A percentile compares a stretch with the other conserved stretches of the same genome.
phyloP scores from a whole-genome alignment of 2,329 filamentous ascomycete species.

The Fusarium pseudocircinatum region DNA sequence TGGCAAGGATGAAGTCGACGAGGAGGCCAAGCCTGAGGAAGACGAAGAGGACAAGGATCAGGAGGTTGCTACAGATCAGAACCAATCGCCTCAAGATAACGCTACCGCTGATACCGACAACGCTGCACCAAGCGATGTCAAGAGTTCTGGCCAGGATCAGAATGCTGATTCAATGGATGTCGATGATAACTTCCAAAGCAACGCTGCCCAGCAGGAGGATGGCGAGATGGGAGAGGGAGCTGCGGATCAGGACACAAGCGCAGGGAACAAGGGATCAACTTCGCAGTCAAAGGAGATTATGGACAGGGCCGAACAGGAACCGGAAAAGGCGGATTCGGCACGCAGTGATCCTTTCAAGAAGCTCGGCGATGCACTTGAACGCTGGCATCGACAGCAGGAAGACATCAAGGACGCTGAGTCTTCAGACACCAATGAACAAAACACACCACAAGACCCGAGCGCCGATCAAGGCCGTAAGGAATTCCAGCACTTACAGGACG shows the following conservation, averaged over 20 bases:
- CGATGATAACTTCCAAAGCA: slow-evolving; percentile 67
- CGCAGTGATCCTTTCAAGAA: slow-evolving; percentile 85
- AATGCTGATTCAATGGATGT: slow-evolving; percentile 71
- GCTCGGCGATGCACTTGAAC: slow-evolving; percentile 89
- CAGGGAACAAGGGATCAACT: slow-evolving; percentile 69
- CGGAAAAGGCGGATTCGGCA: slow-evolving; percentile 54
- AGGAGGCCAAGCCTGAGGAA: slow-evolving; percentile 55
- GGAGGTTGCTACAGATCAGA: slow-evolving; percentile 57
- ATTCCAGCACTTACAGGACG: slow-evolving; percentile 91
- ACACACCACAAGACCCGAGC: slow-evolving; percentile 61
- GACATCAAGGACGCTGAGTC: slow-evolving; percentile 74
- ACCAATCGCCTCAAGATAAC: slow-evolving; percentile 56
- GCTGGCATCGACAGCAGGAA: slow-evolving; percentile 88
- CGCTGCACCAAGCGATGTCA: slow-evolving; percentile 69
- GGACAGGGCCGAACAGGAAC: slow-evolving; percentile 56
- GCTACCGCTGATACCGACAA: slow-evolving; percentile 67
- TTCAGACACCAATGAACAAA: slow-evolving; percentile 49
- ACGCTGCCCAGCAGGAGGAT: slow-evolving; percentile 71
- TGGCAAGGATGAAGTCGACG: slow-evolving; percentile 58
- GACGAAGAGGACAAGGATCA: slow-evolving; percentile 65
- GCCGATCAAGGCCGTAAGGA: slow-evolving; percentile 75
- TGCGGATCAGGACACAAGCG: slow-evolving; percentile 69
- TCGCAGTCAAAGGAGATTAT: slow-evolving; percentile 59
- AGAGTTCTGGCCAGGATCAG: slow-evolving; percentile 72
- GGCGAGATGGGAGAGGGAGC: slow-evolving; percentile 73